Conservation (phyloP, 1,139 yeast species). For the Yamadazyma siamensis region DNA sequence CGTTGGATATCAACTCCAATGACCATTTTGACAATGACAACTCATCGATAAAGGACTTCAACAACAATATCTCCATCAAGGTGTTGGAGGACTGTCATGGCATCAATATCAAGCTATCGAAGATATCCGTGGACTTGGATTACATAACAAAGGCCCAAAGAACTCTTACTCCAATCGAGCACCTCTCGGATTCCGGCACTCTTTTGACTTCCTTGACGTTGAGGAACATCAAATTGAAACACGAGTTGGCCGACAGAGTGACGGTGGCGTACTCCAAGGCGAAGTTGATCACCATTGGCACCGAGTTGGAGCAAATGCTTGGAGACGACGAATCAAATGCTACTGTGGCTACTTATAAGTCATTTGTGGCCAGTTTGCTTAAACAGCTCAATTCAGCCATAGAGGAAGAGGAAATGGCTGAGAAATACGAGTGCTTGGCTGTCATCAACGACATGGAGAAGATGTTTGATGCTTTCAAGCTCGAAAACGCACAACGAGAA, state of each 20-base stretch:
- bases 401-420: constrained; percentile 45
- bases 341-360: constrained; percentile 48
- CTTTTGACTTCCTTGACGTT: constrained; percentile 49
- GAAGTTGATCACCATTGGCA: constrained; percentile 51
- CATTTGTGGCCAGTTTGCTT: constrained; percentile 48
- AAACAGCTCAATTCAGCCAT: constrained; percentile 51
- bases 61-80: constrained; percentile 45
- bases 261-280: constrained; percentile 57
- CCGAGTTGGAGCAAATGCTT: constrained; percentile 48
- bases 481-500: constrained; percentile 25
- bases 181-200: constrained; percentile 57
- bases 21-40: constrained; percentile 31
- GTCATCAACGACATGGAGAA: constrained; percentile 60
- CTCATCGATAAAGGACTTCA: constrained; percentile 37
- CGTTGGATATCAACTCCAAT: constrained; percentile 49
- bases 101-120: constrained; percentile 37
- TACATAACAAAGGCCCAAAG: constrained; percentile 41
- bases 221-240: constrained; percentile 48
- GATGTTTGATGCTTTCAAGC: constrained; percentile 52
- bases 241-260: constrained; percentile 45
- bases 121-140: constrained; percentile 46
- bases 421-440: constrained; percentile 56
- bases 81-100: constrained; percentile 50
- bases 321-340: constrained; percentile 19
- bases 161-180: constrained; percentile 43